A percentile compares a stretch with the other conserved stretches of the same genome.
phyloP scores from a whole-genome alignment of 768 basidiomycete genomes.

The Mycena capillaripes region DNA sequence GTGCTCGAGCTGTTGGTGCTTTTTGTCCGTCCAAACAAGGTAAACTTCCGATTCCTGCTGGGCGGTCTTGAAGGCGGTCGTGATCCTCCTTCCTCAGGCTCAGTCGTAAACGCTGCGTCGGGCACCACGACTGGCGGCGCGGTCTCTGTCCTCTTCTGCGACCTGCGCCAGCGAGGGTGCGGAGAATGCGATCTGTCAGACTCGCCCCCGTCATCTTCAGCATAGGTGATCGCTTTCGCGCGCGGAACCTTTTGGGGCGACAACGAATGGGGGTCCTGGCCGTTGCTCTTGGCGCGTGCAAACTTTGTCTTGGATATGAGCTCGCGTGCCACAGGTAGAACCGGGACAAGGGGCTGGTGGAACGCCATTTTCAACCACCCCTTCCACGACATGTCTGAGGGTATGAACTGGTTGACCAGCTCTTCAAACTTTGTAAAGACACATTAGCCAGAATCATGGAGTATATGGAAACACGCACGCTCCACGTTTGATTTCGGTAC shows the following conservation, averaged over 20 bases:
- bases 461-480: constrained; percentile 64
- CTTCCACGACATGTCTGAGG: constrained; percentile 82
- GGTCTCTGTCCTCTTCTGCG: constrained; percentile 30
- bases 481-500: constrained; percentile 87
- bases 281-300: constrained; percentile 56
- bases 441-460: background rate
- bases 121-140: constrained; percentile 22
- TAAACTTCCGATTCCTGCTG: constrained; percentile 47
- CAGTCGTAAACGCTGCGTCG: constrained; percentile 23
- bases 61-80: constrained; percentile 42
- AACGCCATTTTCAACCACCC: constrained; percentile 90
- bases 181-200: constrained; percentile 33
- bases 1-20: constrained; percentile 14
- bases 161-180: constrained; percentile 32
- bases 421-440: constrained; percentile 74
- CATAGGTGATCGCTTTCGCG: constrained; percentile 3
- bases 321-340: constrained; percentile 84
- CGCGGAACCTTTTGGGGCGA: constrained; percentile 23
- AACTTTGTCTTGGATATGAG: constrained; percentile 84
- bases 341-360: constrained; percentile 83
- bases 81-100: constrained; percentile 28
- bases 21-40: constrained; percentile 36
- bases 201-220: constrained; percentile 26
- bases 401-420: constrained; percentile 83
- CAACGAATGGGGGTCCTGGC: constrained; percentile 26